phyloP scores from a whole-genome alignment of 1,284 basidiomycete species.

The Boletellus dicymbophilus region DNA sequence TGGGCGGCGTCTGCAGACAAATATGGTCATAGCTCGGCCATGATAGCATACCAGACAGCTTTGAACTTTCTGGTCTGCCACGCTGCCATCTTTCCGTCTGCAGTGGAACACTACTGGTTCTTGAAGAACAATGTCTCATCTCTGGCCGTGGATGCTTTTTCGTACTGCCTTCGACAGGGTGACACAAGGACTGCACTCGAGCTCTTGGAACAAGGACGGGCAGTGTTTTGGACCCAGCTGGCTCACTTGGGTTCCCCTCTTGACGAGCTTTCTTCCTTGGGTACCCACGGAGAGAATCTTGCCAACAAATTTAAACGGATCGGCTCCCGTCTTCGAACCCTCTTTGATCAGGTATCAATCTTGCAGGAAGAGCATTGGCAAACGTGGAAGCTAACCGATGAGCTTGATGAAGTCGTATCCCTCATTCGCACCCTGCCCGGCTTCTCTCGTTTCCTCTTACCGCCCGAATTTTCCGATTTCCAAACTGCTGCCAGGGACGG shows the following conservation, averaged over 20 bases:
- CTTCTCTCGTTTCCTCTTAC: constrained; percentile 13
- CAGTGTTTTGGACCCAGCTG: constrained; percentile 17
- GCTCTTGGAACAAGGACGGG: constrained; percentile 17
- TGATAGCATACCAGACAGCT: constrained; percentile 8
- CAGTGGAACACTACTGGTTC: constrained; percentile 3
- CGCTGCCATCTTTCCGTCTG: constrained; percentile 6
- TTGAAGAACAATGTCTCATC: constrained; percentile 4
- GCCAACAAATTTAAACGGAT: constrained; percentile 16
- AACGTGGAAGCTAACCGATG: not conserved
- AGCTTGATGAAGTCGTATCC: constrained; percentile 5
- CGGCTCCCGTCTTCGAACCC: constrained; percentile 7
- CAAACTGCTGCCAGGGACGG: constrained; percentile 28
- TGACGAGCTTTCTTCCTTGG: constrained; percentile 4
- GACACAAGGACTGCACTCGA: constrained; percentile 6
- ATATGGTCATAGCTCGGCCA: not conserved
- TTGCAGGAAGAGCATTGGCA: not conserved
- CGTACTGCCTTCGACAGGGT: constrained; percentile 7
- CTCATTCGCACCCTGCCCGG: constrained; percentile 7
- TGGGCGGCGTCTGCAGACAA: constrained; percentile 2
- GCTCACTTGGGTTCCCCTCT: constrained; percentile 5
- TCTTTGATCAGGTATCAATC: not conserved
- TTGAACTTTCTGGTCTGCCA: constrained; percentile 5
- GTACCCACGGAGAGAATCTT: not conserved
- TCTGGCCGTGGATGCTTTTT: constrained; percentile 14
- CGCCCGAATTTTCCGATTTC: constrained; percentile 23